Base-by-base conservation (phyloP, 2,329 filamentous ascomycete genomes). In the Fusarium paranaense region DNA sequence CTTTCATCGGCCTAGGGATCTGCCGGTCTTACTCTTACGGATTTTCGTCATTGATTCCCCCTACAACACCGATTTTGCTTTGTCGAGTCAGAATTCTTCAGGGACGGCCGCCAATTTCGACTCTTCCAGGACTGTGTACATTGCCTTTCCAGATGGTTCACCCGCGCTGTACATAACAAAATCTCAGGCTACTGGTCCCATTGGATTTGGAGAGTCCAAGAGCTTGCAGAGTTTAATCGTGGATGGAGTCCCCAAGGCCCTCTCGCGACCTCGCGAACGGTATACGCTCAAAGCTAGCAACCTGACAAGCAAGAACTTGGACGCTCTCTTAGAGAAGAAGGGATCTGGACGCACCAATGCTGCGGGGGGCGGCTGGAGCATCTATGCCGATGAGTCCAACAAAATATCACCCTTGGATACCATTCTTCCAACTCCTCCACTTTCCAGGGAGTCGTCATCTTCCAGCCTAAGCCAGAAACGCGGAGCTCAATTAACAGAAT, bases 1-100 rank as follows among this genome's bases (percentile, higher is more conserved):
- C 76, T 90, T 97, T 69, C 91, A 93, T 74, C 90, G 92, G n/a
- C 92, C 93, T 62, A 87, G 89, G 62, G 86, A 87, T 2, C 85
- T 93, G n/a, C 90, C 93, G 0, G 85, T 97, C 5, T 88, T 94
- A 1, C 86, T 97, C 30, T 84, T 97, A n/a, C 91, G 94, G 60
- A 91, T 97, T 54, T 93, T 95, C 78, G 90, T 95, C 67, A 85
- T 95, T 71, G 93, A 97, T 80, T 94, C 94, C 1, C 94, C 94
- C 0, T 97, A 97, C 81, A 93, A 92, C 75, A 90, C 89, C 18
- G 84, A 85, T 40, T 83, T 90, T 18, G 87, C 88, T 2, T 81
- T 88, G 60, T 79, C 81, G 10, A 75, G 73, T 27, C 66, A 75
- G 16, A 74, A 80, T 14, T 70, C 69, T 76, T 83, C 82, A 45